Base-by-base conservation (phyloP, 1,284 basidiomycete species). In the Malassezia psittaci region DNA sequence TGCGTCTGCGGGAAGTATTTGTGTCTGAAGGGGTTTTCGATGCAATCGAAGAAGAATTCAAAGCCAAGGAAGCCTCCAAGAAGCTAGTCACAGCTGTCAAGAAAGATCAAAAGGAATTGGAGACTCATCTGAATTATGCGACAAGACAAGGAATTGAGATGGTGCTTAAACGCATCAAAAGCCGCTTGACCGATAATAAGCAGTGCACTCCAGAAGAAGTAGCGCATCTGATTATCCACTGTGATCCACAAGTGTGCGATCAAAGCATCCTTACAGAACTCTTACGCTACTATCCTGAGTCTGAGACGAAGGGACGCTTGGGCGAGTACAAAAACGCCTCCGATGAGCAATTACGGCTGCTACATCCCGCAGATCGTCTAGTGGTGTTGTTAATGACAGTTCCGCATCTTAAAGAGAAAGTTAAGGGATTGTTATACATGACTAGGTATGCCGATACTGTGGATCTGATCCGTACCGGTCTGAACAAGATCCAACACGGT, bases 41-140 rank as follows among this genome's bases (percentile, higher is more conserved):
- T 67, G 87, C 91, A 77, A 96, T 98, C 86, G 91, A 98, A 76
- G 87, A 94, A 69, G 90, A 93, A 72, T 98, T 98, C 79, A 91
- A 93, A 74, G 90, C 91, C 16, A 91, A 93, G 77, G 90, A 94
- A 75, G 80, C 90, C 46, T 89, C 65, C 67, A 77, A 67, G 72
- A 66, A 64, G 54, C 52, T 45, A 34, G 55, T 62, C 0, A 37
- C 50, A 0, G 75, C 75, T 6, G 74, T 77, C 49, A 73, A 74
- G 65, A 71, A 72, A 61, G 71, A 75, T 54, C 76, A 74, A 61
- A 56, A 74, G 47, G 72, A 72, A 54, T 62, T 77, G 48, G 73
- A 69, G 59, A 76, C 72, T 47, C 72, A 68, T 47, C 54, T 74
- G 16, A 64, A 60, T 52, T 53, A 69, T 32, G 68, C 62, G 49